Percentiles rank a stretch among this genome's conserved stretches.
Evolutionary conservation across 176 grass and related monocot genomes (phyloP).

Genomic region (sorghum (Sorghum bicolor)): Sorghum_bicolor_NCBIv3 NC_012870.2:20685501-20686000

Average conservation of each 20-base stretch:
- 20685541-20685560: background rate
- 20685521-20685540: background rate
- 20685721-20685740: slow-evolving; percentile 30
- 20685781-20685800: background rate
- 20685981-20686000: background rate
- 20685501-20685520: background rate
- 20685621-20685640: background rate
- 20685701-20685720: background rate
- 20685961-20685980: background rate
- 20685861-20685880: background rate
- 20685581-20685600: background rate
- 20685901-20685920: background rate
- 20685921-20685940: background rate
- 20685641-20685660: background rate
- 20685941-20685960: background rate
- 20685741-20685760: background rate
- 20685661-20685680: slow-evolving; percentile 9
- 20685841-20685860: slow-evolving; percentile 1
- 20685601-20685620: background rate
- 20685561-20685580: background rate
- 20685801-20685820: background rate
- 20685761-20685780: background rate
- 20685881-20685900: background rate
- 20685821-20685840: background rate
- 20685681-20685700: background rate